Base-by-base conservation (phyloP, 495 filamentous ascomycete genomes). In the Penicillium ochrochloron region DNA sequence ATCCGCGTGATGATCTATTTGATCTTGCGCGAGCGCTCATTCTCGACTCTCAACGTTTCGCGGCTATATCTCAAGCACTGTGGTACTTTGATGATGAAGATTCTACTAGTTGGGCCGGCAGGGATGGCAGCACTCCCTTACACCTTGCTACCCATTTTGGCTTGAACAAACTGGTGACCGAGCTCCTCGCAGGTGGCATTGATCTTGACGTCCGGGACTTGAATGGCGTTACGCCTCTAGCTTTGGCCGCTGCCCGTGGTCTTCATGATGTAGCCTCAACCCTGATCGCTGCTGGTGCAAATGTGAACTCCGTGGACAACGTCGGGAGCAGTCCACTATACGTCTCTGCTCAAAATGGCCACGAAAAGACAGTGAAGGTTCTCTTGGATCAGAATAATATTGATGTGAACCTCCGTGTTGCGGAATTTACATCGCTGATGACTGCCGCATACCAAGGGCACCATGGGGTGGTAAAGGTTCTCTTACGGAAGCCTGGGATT, bases 241-340 rank as follows among this genome's bases (percentile, higher is more conserved):
- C 57, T 5, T 21, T 59, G 15, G 57, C 57, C 21, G 39, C 37
- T 48, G n/a, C 21, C 5, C 57, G 57, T 5, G 57, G 57, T 3
- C 15, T 35, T 46, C 15, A 25, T 15, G 57, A 59, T 21, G 57
- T 59, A 5, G 57, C 25, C 29, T 41, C 37, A 23, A 48, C 57
- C 12, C 35, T 59, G 41, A 46, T 59, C 27, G 1, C 37, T 25
- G 60, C 54, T 23, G 54, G 50, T 12, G 54, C 52, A 6, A 14
- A 57, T 29, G 41, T 59, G 21, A 59, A 59, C 29, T 59, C 57
- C 7, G 41, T 59, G 41, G 57, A 59, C 39, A 46, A 59, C 14
- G 23, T 59, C n/a, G 57, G 57, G 0, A 33, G 57, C 23, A 59
- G 41, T 48, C 57, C 57, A 17, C 17, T 59, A 6, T 48, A 59